Conservation (phyloP, 2,329 filamentous ascomycete species). For the Penicillium crustosum region DNA sequence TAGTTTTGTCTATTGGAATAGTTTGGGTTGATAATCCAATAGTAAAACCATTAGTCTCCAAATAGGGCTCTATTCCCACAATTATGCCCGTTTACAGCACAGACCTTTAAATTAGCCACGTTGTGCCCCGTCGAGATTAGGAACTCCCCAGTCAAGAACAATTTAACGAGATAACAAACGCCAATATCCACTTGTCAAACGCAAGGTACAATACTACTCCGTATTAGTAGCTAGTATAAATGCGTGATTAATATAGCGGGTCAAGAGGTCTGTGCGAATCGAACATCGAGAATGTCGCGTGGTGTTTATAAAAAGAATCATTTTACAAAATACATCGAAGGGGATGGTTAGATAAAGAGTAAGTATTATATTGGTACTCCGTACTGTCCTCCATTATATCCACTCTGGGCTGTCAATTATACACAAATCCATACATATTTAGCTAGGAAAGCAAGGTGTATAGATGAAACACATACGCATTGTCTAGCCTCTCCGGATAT, state of each 20-base stretch:
- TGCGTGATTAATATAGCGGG: background rate
- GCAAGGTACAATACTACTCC: background rate
- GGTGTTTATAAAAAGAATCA: background rate
- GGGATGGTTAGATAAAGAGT: background rate
- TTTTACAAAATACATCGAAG: background rate
- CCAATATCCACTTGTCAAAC: background rate
- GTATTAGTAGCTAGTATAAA: background rate
- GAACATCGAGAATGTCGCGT: background rate
- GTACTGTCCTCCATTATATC: background rate
- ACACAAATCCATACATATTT: background rate
- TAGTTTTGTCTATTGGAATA: background rate
- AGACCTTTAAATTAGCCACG: background rate
- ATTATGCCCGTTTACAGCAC: background rate
- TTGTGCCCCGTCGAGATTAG: background rate
- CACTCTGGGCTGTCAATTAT: background rate
- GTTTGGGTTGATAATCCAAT: background rate
- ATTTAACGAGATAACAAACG: background rate
- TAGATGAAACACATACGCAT: slow-evolving; percentile 5
- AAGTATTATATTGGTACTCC: background rate
- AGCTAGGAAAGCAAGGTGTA: background rate
- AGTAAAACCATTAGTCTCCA: background rate
- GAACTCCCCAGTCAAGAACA: background rate
- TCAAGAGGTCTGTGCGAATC: background rate
- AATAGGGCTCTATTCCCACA: background rate
- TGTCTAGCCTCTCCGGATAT: slow-evolving; percentile 1